These are phyloP conservation scores for Dacryopinax primogenitus DNA, from an alignment of 768 basidiomycete genomes.

Conservation along the genomic window DNA sequence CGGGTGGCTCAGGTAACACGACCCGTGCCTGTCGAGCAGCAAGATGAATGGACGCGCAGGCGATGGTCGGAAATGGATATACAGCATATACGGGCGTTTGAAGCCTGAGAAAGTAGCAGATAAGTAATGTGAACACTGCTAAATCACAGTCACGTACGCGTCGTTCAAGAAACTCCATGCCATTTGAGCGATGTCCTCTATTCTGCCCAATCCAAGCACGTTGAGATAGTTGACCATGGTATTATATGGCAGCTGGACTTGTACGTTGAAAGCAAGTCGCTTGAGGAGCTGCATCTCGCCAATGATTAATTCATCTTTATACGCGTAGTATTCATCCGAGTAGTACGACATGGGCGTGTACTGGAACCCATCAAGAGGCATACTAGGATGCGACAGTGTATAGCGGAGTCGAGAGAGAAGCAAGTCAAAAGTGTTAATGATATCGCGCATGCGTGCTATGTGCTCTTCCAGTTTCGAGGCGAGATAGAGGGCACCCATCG, in stretches of 20 bases:
- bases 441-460: conserved; percentile 78
- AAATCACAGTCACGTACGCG: conserved; percentile 45
- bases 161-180: conserved; percentile 97
- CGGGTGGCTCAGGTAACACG: conserved; percentile 52
- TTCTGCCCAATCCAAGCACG: conserved; percentile 68
- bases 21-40: conserved; percentile 59
- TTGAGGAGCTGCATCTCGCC: conserved; percentile 97
- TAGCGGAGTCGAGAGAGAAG: conserved; percentile 64
- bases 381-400: conserved; percentile 26
- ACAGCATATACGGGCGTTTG: conserved; percentile 88
- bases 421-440: conserved; percentile 88
- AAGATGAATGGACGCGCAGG: conserved; percentile 78
- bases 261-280: conserved; percentile 87
- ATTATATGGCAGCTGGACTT: conserved; percentile 84
- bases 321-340: conserved; percentile 76
- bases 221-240: conserved; percentile 90
- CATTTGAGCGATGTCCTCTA: conserved; percentile 53
- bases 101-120: conserved; percentile 39
- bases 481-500: conserved; percentile 77
- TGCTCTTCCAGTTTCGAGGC: conserved; percentile 90
- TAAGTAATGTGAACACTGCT: conserved; percentile 9
- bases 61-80: conserved; percentile 80
- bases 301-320: conserved; percentile 86
- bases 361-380: conserved; percentile 31
- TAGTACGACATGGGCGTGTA: conserved; percentile 85